A percentile compares a stretch with the other conserved stretches of the same genome.
These are phyloP conservation scores for Leptodontidium sp. DNA, from an alignment of 2,329 filamentous ascomycete genomes.

Conservation along the genomic window DNA sequence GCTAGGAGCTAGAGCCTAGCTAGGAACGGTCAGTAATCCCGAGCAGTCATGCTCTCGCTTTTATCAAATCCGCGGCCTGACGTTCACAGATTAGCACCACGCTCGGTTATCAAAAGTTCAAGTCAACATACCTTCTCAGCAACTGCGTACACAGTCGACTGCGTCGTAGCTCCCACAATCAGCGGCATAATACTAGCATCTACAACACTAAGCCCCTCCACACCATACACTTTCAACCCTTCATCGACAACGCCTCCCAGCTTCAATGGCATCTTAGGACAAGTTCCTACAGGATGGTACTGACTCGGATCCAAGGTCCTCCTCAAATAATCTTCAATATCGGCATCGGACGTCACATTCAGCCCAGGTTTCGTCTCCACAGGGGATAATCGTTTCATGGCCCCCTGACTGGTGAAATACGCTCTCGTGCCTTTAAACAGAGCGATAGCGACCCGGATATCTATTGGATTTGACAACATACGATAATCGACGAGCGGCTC, in stretches of 20 bases:
- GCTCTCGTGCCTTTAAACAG: neutral
- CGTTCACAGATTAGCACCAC: neutral
- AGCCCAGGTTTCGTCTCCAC: constrained; percentile 46
- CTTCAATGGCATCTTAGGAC: constrained; percentile 30
- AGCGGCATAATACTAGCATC: constrained; percentile 15
- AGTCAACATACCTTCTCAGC: constrained; percentile 13
- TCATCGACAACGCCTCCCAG: constrained; percentile 34
- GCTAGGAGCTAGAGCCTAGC: too few relatives aligned
- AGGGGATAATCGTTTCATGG: constrained; percentile 43
- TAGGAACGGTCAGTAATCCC: too few relatives aligned
- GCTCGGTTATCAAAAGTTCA: neutral
- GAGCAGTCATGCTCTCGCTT: constrained; percentile 3
- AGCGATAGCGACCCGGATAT: constrained; percentile 47
- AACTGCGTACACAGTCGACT: constrained; percentile 18
- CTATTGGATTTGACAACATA: constrained; percentile 49
- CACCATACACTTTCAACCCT: constrained; percentile 33
- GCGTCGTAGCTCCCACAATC: neutral
- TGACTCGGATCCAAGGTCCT: constrained; percentile 47
- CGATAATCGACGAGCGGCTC: constrained; percentile 48
- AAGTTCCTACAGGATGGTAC: constrained; percentile 49
- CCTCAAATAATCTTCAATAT: constrained; percentile 41
- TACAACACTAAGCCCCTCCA: constrained; percentile 30
- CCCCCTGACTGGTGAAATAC: constrained; percentile 31
- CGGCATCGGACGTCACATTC: constrained; percentile 39
- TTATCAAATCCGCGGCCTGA: constrained; percentile 21